Evolutionary conservation across 495 filamentous ascomycete species (phyloP).

Genomic region (Melanomma pulvis-pyrius): DNA sequence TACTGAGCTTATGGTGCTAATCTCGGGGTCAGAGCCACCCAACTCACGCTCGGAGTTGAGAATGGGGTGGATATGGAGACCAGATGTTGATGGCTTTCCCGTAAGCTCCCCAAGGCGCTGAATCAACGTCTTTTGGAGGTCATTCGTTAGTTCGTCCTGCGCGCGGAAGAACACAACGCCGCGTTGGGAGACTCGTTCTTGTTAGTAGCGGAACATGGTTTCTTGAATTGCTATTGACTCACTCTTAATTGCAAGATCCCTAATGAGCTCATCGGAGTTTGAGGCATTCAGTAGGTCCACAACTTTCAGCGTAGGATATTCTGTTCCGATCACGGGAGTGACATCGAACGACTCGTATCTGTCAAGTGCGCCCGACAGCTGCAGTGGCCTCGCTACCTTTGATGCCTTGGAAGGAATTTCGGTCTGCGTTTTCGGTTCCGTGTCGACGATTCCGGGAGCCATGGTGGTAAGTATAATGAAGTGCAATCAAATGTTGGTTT

Average conservation of each 20-base stretch:
- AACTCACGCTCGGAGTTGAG: slow-evolving; percentile 60
- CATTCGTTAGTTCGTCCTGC: slow-evolving; percentile 21
- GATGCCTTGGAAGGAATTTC: not conserved
- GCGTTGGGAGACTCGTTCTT: slow-evolving; percentile 27
- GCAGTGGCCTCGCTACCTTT: slow-evolving; percentile 3
- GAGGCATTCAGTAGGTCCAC: slow-evolving; percentile 10
- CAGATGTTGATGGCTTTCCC: slow-evolving; percentile 22
- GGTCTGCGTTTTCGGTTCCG: not conserved
- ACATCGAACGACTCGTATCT: slow-evolving; percentile 23
- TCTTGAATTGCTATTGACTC: not conserved
- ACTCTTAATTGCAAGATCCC: slow-evolving; percentile 32
- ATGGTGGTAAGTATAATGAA: not conserved
- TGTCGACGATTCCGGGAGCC: not conserved
- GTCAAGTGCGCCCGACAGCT: slow-evolving; percentile 11
- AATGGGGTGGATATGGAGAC: slow-evolving; percentile 69
- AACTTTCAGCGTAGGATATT: slow-evolving; percentile 21
- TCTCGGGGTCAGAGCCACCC: slow-evolving; percentile 64
- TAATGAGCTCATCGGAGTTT: slow-evolving; percentile 17
- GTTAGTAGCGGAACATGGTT: not conserved
- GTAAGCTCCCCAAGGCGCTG: slow-evolving; percentile 26
- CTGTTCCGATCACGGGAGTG: slow-evolving; percentile 25
- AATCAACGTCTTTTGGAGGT: slow-evolving; percentile 15
- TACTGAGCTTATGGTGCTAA: slow-evolving; percentile 67
- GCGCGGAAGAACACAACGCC: slow-evolving; percentile 35
- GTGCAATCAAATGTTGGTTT: not conserved